Evolutionary conservation across 116 monocot species (phyloP).

Genomic region (Dioscorea cayenensis): DNA sequence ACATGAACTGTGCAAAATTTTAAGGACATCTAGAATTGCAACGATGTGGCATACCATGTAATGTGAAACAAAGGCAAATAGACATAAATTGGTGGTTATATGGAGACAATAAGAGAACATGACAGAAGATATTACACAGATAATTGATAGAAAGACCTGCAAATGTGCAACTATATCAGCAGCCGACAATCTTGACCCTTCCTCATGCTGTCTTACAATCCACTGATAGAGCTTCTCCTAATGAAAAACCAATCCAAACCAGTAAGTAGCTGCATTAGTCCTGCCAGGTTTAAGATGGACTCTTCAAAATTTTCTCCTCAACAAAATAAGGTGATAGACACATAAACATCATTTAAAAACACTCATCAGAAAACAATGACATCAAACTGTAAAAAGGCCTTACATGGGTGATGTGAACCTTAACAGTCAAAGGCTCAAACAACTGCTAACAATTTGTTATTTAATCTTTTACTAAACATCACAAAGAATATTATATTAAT

Average conservation of each 20-base stretch:
- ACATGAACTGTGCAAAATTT: background rate
- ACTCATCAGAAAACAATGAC: too few relatives aligned
- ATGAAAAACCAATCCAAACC: background rate
- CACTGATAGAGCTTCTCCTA: conserved; percentile 51
- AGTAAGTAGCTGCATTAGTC: background rate
- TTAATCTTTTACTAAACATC: background rate
- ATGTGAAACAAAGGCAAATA: too few relatives aligned
- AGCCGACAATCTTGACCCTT: conserved; percentile 30
- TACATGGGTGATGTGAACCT: too few relatives aligned
- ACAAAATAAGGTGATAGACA: background rate
- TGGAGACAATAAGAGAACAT: too few relatives aligned
- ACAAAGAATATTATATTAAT: background rate
- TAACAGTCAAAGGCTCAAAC: too few relatives aligned
- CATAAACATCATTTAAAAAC: background rate
- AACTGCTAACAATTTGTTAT: too few relatives aligned
- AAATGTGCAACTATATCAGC: conserved; percentile 36
- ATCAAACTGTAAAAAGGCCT: too few relatives aligned
- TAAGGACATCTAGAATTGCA: too few relatives aligned
- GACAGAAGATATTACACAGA: too few relatives aligned
- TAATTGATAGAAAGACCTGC: conserved; percentile 17
- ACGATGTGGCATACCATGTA: too few relatives aligned
- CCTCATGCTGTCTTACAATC: conserved; percentile 39
- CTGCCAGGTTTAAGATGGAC: background rate
- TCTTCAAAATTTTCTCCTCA: background rate
- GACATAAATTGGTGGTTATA: too few relatives aligned